A percentile compares a stretch with the other conserved stretches of the same genome.
Conservation (phyloP, 1,284 basidiomycete genomes). For the Bondarzewia mesenterica region DNA sequence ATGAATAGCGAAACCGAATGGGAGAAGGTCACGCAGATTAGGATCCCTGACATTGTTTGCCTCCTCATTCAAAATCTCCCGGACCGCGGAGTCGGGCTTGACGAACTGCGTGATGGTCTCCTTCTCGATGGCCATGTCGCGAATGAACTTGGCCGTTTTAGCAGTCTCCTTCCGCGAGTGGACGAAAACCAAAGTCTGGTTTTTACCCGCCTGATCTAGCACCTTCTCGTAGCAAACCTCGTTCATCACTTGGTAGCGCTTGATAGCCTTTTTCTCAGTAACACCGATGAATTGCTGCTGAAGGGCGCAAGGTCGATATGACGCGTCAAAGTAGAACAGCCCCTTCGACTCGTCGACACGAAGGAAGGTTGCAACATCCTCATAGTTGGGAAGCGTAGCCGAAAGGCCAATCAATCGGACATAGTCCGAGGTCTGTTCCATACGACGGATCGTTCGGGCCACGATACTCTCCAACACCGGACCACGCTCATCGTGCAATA, state of each 20-base stretch:
- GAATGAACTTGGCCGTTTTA: slow-evolving; percentile 93
- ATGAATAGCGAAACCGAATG: slow-evolving; percentile 97
- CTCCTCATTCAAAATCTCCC: slow-evolving; percentile 85
- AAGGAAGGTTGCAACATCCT: slow-evolving; percentile 98
- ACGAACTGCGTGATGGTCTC: slow-evolving; percentile 95
- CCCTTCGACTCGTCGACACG: slow-evolving; percentile 91
- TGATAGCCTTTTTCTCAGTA: slow-evolving; percentile 99
- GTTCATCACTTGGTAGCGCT: slow-evolving; percentile 96
- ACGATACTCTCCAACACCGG: slow-evolving; percentile 94
- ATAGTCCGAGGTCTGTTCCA: slow-evolving; percentile 92
- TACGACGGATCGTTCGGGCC: slow-evolving; percentile 85
- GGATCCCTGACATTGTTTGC: slow-evolving; percentile 79
- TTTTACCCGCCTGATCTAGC: slow-evolving; percentile 86
- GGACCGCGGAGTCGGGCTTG: slow-evolving; percentile 81
- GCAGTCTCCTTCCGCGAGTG: slow-evolving; percentile 98
- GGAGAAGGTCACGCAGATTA: slow-evolving; percentile 84
- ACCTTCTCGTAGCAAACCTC: slow-evolving; percentile 99
- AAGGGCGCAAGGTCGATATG: slow-evolving; percentile 89
- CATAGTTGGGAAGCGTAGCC: slow-evolving; percentile 95
- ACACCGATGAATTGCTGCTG: slow-evolving; percentile 98
- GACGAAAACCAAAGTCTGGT: slow-evolving; percentile 92
- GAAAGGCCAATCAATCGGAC: slow-evolving; percentile 94
- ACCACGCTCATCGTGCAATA: slow-evolving; percentile 97
- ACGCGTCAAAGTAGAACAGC: slow-evolving; percentile 94
- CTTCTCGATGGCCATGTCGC: slow-evolving; percentile 94